Evolutionary conservation across 345 rosid species (phyloP).

Genomic region (Aegle marmelos): DNA sequence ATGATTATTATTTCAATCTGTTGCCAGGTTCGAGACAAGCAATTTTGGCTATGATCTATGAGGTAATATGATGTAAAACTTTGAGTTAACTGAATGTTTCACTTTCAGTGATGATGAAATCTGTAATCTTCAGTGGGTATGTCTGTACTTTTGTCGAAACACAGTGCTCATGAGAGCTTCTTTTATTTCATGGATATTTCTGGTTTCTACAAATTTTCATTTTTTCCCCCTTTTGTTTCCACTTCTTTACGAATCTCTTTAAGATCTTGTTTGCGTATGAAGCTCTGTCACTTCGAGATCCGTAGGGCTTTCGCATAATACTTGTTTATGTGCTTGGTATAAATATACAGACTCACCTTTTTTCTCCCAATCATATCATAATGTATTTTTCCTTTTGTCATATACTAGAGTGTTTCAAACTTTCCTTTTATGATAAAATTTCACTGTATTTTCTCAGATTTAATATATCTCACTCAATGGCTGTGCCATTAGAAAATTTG

Average conservation of each 20-base stretch:
- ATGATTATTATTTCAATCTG: too few species aligned
- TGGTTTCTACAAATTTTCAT: not conserved
- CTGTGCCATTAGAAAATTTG: too few species aligned
- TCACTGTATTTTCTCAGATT: too few species aligned
- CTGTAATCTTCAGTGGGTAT: constrained; percentile 21
- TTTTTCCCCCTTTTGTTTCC: not conserved
- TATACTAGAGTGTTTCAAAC: not conserved
- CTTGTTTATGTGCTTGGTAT: not conserved
- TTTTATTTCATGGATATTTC: constrained; percentile 14
- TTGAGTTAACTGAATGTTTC: constrained; percentile 7
- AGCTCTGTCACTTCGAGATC: constrained; percentile 5
- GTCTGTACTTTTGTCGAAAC: constrained; percentile 30
- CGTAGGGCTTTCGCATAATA: not conserved
- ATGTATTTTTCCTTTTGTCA: not conserved
- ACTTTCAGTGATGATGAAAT: constrained; percentile 14
- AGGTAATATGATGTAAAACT: constrained; percentile 10
- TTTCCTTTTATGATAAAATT: not conserved
- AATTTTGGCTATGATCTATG: not conserved
- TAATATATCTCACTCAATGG: too few species aligned
- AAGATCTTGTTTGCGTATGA: constrained; percentile 3
- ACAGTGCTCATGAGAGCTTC: constrained; percentile 10
- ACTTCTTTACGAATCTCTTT: not conserved
- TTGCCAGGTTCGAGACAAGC: not conserved
- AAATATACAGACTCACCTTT: not conserved
- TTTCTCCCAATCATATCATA: not conserved